phyloP scores from a whole-genome alignment of 2,329 filamentous ascomycete species.

The Fusarium musae region DNA sequence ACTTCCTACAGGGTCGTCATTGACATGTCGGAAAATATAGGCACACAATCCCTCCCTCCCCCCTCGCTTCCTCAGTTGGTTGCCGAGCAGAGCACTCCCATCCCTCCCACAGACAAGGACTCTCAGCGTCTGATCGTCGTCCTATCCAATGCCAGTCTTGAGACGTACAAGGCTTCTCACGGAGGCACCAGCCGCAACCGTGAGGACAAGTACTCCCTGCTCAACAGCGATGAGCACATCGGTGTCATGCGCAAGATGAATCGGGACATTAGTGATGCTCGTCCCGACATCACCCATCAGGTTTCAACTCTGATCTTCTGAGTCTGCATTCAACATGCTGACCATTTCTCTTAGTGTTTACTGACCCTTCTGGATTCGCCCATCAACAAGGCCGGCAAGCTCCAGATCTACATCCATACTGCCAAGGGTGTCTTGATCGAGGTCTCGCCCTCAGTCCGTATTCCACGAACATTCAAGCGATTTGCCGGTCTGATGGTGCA shows the following conservation, averaged over 20 bases:
- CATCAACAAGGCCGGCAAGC: constrained; percentile 96
- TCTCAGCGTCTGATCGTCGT: constrained; percentile 93
- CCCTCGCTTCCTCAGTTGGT: constrained; percentile 91
- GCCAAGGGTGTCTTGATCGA: constrained; percentile 97
- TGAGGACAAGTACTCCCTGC: constrained; percentile 95
- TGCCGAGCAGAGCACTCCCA: constrained; percentile 89
- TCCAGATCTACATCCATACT: constrained; percentile 99
- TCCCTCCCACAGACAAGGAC: constrained; percentile 87
- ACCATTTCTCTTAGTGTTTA: constrained; percentile 75
- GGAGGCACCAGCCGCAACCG: constrained; percentile 73
- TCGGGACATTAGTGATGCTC: constrained; percentile 95
- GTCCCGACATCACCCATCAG: constrained; percentile 98
- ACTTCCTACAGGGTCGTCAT: constrained; percentile 9
- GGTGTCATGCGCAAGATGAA: constrained; percentile 99
- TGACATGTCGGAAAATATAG: constrained; percentile 55
- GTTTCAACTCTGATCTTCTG: constrained; percentile 60
- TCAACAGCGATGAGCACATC: constrained; percentile 99
- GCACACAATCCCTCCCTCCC: constrained; percentile 94
- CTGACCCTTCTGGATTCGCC: constrained; percentile 97
- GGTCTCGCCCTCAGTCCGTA: constrained; percentile 97
- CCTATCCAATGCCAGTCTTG: constrained; percentile 94
- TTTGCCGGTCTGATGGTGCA: constrained; percentile 99
- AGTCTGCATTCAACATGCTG: constrained; percentile 60
- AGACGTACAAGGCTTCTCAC: constrained; percentile 94
- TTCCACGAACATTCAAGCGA: constrained; percentile 97